These are phyloP conservation scores for Rhodotorula sp. DNA, from an alignment of 1,284 basidiomycete genomes.

Conservation along the genomic window DNA sequence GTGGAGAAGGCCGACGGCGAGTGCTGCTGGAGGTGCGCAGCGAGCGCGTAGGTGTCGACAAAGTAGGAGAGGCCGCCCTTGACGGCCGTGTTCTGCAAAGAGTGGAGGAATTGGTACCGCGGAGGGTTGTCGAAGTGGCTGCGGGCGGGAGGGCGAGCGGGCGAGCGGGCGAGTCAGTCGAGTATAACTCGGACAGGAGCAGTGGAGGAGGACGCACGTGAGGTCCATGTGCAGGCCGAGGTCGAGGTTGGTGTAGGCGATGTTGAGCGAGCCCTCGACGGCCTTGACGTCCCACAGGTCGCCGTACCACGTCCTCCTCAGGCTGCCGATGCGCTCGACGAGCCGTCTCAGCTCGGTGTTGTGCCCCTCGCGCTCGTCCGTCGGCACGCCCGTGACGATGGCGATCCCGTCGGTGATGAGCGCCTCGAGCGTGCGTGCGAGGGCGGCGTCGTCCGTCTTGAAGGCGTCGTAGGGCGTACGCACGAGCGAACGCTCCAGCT, in stretches of 20 bases:
- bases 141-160: not conserved
- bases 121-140: constrained; percentile 81
- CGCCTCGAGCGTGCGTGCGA: constrained; percentile 50
- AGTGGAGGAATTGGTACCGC: constrained; percentile 88
- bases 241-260: constrained; percentile 91
- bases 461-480: constrained; percentile 25
- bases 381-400: constrained; percentile 62
- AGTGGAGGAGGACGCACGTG: constrained; percentile 60
- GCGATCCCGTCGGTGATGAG: constrained; percentile 58
- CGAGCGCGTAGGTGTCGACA: constrained; percentile 76
- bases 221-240: constrained; percentile 92
- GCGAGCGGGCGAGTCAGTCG: not conserved
- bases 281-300: constrained; percentile 82
- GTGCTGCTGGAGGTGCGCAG: constrained; percentile 60
- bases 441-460: constrained; percentile 14
- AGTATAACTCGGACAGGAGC: not conserved
- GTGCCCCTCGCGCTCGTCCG: constrained; percentile 59
- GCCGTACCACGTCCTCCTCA: constrained; percentile 90
- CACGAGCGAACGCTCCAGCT: constrained; percentile 10
- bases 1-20: constrained; percentile 63
- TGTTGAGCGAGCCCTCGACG: constrained; percentile 71
- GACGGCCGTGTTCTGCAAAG: constrained; percentile 74
- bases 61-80: constrained; percentile 83
- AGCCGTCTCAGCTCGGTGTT: constrained; percentile 62
- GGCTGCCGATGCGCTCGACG: constrained; percentile 68